These are phyloP conservation scores for Geum urbanum DNA, from an alignment of 306 rosid genomes.

Conservation along the genomic window DNA sequence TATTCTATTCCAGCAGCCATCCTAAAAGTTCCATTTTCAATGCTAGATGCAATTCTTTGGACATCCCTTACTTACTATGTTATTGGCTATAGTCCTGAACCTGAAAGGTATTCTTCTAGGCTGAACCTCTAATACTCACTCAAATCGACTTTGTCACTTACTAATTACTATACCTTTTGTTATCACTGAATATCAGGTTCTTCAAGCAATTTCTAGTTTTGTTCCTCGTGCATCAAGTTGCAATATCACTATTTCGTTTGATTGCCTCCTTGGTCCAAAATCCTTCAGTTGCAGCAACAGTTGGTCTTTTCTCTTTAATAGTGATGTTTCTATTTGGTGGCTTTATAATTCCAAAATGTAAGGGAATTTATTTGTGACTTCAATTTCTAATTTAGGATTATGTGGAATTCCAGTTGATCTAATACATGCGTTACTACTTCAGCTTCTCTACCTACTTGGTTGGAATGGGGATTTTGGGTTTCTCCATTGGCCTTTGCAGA, in stretches of 20 bases:
- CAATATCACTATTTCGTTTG: slow-evolving; percentile 46
- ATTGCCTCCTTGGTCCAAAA: slow-evolving; percentile 42
- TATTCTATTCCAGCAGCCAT: slow-evolving; percentile 49
- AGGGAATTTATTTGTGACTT: slow-evolving; percentile 6
- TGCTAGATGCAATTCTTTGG: slow-evolving; percentile 56
- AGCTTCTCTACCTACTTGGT: slow-evolving; percentile 55
- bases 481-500: slow-evolving; percentile 61
- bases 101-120: slow-evolving; percentile 32
- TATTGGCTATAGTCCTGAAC: slow-evolving; percentile 58
- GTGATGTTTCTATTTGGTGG: slow-evolving; percentile 44
- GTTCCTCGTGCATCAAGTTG: slow-evolving; percentile 41
- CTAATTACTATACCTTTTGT: slow-evolving; percentile 11
- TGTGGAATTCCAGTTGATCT: background rate
- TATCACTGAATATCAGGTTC: slow-evolving; percentile 37
- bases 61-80: slow-evolving; percentile 48
- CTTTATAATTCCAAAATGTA: slow-evolving; percentile 47
- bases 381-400: background rate
- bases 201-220: slow-evolving; percentile 46
- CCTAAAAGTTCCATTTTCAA: slow-evolving; percentile 48
- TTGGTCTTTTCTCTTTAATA: slow-evolving; percentile 28
- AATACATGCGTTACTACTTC: slow-evolving; percentile 7
- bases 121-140: background rate
- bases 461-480: slow-evolving; percentile 62
- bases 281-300: slow-evolving; percentile 35
- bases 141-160: background rate